Percentiles rank a stretch among this genome's conserved stretches.
Conservation (phyloP, 306 rosid species). For the Inga leiocalycina region DNA sequence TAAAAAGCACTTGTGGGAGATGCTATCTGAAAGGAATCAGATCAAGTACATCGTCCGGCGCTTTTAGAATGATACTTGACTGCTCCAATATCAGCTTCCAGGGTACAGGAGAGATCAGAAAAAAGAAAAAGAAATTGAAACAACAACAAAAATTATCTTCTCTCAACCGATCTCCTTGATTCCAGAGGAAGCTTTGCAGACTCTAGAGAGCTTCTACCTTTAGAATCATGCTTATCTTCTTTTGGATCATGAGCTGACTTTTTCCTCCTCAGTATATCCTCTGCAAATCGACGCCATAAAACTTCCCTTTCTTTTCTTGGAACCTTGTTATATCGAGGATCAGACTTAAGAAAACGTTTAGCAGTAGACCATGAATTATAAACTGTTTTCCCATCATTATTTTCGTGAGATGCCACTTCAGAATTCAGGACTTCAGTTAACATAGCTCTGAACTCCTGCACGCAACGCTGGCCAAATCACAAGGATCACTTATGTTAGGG, state of each 20-base stretch:
- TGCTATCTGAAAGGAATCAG: neutral
- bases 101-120: neutral
- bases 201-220: slow-evolving; percentile 54
- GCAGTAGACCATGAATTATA: slow-evolving; percentile 93
- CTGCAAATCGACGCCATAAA: slow-evolving; percentile 73
- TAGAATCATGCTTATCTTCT: slow-evolving; percentile 66
- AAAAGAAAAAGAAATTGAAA: neutral
- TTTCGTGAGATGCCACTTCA: slow-evolving; percentile 65
- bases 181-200: slow-evolving; percentile 49
- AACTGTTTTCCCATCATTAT: slow-evolving; percentile 76
- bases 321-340: slow-evolving; percentile 77
- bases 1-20: neutral
- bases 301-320: slow-evolving; percentile 82
- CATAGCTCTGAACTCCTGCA: slow-evolving; percentile 70
- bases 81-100: slow-evolving; percentile 25
- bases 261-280: slow-evolving; percentile 72
- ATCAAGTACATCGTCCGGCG: slow-evolving; percentile 5
- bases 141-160: slow-evolving; percentile 43
- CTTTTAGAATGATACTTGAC: slow-evolving; percentile 16
- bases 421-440: slow-evolving; percentile 70
- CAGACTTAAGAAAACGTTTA: slow-evolving; percentile 69
- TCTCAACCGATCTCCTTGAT: slow-evolving; percentile 55
- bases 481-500: slow-evolving; percentile 29
- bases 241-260: slow-evolving; percentile 56
- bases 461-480: slow-evolving; percentile 67